Evolutionary conservation across 345 rosid genomes (phyloP).

Genomic region (Raphanus raphanistrum): DNA sequence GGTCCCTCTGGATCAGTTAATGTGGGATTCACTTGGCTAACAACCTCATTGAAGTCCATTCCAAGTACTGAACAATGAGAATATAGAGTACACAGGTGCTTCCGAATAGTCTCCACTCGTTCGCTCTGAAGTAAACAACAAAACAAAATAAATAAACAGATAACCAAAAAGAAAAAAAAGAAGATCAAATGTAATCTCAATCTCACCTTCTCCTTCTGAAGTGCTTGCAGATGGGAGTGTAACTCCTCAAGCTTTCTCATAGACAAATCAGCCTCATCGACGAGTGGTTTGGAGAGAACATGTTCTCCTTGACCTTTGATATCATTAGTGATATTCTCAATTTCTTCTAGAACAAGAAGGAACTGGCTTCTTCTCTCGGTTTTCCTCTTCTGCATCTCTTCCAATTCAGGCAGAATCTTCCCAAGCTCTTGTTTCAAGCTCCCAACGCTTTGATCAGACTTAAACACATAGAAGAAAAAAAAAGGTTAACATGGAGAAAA

Average conservation of each 20-base stretch:
- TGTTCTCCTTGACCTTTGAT: conserved; percentile 51
- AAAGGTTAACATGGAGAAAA: not conserved
- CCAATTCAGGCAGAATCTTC: conserved; percentile 73
- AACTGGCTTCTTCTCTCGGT: conserved; percentile 81
- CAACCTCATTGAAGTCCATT: conserved; percentile 58
- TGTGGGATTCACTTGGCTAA: conserved; percentile 58
- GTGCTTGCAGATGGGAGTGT: conserved; percentile 50
- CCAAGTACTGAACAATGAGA: conserved; percentile 57
- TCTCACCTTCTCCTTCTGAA: conserved; percentile 49
- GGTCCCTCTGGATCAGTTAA: conserved; percentile 55
- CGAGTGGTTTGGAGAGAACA: conserved; percentile 31
- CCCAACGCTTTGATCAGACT: conserved; percentile 74
- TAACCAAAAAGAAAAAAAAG: not conserved
- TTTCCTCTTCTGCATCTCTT: conserved; percentile 86
- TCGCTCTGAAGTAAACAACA: conserved; percentile 51
- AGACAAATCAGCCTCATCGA: conserved; percentile 79
- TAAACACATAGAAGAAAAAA: conserved; percentile 13
- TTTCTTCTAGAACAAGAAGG: conserved; percentile 57
- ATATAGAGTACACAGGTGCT: conserved; percentile 42
- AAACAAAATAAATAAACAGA: conserved; percentile 1
- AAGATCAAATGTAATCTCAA: conserved; percentile 6
- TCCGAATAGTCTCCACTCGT: conserved; percentile 61
- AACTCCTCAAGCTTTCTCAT: conserved; percentile 77
- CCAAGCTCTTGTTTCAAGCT: conserved; percentile 86
- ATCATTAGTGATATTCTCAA: conserved; percentile 54